Evolutionary conservation across 2,329 filamentous ascomycete genomes (phyloP), one percentile per base, ranked within the genome.

Genomic region (Aureobasidium sp.): DNA sequence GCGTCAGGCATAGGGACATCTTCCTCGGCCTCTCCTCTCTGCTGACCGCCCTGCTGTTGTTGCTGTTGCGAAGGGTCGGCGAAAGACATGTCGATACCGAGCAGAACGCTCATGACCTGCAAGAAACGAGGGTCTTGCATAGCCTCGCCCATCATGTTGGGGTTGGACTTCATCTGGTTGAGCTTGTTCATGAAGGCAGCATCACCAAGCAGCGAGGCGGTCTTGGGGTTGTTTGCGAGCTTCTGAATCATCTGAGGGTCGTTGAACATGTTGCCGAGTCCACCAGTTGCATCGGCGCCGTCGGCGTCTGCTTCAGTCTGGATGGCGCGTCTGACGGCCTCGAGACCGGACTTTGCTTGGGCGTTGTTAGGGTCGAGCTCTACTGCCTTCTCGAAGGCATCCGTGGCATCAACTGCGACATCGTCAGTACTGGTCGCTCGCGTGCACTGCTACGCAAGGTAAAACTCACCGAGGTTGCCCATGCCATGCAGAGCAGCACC

Each of bases 161-260:
- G 92, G 78, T 97, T 94, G 68, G 86, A 80, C 77, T 89, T 86
- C 66, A 97, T 79, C 56, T 85, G 82, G 75, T 94, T 87, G 63
- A 99, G 82, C 79, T 96, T 97, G 67, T 82, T 79, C 88, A 99
- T 96, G 79, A 99, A 99, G 32, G 85, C 80, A 10, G 87, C 82
- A 71, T 99, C 94, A 63, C 85, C 87, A 36, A 99, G 86, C 70
- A 89, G 85, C 13, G 81, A 75, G 67, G 88, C 87, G 12, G 95
- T 99, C 85, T 97, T 97, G 66, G 95, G 94, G 80, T 97, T 97
- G 69, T 79, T 84, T 66, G 92, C 92, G 63, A 99, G 87, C 81
- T 99, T 99, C 74, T 90, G 84, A 66, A 95, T 82, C 68, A 99
- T 79, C 71, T 92, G 85, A 20, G 94, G 94, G 74, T 99, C 95